Percentiles rank a stretch among this genome's conserved stretches.
Evolutionary conservation across 139 green algal species (phyloP).

Genomic region (Chlorella vulgaris): DNA sequence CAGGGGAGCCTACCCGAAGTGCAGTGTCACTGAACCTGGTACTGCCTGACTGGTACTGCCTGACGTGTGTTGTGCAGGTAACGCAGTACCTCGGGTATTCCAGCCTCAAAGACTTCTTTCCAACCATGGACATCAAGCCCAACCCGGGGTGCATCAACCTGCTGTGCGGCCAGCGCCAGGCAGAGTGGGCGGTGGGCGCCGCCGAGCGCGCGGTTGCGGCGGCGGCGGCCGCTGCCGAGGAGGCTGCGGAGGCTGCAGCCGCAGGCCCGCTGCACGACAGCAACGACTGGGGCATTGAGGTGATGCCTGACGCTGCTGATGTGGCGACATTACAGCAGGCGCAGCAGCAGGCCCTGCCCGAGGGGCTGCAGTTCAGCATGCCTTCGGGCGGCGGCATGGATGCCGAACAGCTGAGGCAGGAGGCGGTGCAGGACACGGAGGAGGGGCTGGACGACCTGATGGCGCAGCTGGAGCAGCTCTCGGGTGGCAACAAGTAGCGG

Average conservation of each 20-base stretch:
- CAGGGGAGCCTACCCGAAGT: too few relatives aligned
- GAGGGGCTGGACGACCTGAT: conserved; percentile 75
- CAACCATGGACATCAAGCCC: conserved; percentile 89
- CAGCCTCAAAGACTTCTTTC: conserved; percentile 95
- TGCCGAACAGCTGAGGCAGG: conserved; percentile 45
- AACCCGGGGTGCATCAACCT: conserved; percentile 85
- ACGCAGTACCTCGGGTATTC: conserved; percentile 88
- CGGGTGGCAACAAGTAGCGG: background rate
- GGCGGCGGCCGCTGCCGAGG: conserved; percentile 43
- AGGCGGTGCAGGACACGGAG: conserved; percentile 54
- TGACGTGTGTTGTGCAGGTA: conserved; percentile 34
- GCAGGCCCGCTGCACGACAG: conserved; percentile 74
- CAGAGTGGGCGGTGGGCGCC: conserved; percentile 41
- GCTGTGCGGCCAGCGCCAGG: conserved; percentile 73
- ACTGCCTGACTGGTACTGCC: background rate
- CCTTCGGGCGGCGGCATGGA: conserved; percentile 48
- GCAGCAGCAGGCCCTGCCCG: conserved; percentile 37
- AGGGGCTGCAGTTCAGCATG: conserved; percentile 68
- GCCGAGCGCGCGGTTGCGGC: conserved; percentile 41
- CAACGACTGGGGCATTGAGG: conserved; percentile 92
- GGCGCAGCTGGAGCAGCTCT: conserved; percentile 67
- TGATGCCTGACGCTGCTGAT: conserved; percentile 33
- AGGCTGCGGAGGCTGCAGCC: conserved; percentile 46
- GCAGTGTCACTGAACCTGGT: background rate
- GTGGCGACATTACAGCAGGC: background rate